Conservation (phyloP, 2,329 filamentous ascomycete species). For the Pseudomassariella vexata region DNA sequence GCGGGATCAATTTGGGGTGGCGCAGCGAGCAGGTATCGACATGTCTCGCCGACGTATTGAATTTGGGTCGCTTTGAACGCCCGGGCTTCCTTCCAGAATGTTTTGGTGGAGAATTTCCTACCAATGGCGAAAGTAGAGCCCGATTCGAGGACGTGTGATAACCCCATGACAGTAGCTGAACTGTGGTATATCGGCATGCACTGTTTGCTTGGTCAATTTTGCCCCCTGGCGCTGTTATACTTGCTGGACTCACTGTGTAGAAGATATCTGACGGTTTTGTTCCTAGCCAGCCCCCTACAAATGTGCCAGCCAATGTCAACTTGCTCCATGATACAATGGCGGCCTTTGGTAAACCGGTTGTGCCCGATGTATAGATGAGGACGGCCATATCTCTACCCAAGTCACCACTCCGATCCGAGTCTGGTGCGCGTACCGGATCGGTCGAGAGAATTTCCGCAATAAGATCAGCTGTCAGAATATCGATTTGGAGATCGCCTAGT, state of each 20-base stretch:
- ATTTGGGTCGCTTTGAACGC: conserved; percentile 66
- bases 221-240: conserved; percentile 11
- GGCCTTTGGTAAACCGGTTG: conserved; percentile 77
- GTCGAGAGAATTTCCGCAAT: conserved; percentile 48
- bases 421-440: conserved; percentile 49
- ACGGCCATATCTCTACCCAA: conserved; percentile 54
- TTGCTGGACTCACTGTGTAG: conserved; percentile 56
- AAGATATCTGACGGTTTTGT: conserved; percentile 61
- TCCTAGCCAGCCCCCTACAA: conserved; percentile 49
- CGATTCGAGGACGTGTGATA: conserved; percentile 51
- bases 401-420: conserved; percentile 47
- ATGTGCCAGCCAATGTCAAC: conserved; percentile 44
- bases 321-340: conserved; percentile 73
- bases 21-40: conserved; percentile 71
- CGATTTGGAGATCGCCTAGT: conserved; percentile 47
- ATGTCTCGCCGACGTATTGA: conserved; percentile 85
- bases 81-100: conserved; percentile 74
- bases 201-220: conserved; percentile 28
- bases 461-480: conserved; percentile 54
- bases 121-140: conserved; percentile 67
- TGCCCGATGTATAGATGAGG: conserved; percentile 82
- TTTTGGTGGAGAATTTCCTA: conserved; percentile 70
- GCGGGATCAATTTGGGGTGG: conserved; percentile 54
- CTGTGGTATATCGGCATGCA: conserved; percentile 89
- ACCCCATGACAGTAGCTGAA: conserved; percentile 66